A percentile compares a stretch with the other conserved stretches of the same genome.
Evolutionary conservation across 2,329 filamentous ascomycete species (phyloP).

Genomic region (Cladosporium sphaerospermum): DNA sequence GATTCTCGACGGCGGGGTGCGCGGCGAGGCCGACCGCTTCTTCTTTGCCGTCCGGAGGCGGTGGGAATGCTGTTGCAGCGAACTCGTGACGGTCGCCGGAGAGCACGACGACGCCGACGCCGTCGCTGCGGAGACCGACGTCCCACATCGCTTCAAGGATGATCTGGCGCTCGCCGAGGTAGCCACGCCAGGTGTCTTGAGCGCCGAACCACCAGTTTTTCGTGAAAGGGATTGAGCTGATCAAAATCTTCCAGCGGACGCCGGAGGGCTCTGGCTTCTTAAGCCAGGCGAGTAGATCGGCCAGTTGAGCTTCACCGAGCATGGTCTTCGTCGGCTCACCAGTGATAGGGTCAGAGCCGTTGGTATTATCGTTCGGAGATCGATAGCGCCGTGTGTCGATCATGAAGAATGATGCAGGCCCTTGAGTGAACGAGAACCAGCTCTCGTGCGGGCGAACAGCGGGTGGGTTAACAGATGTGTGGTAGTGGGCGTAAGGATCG

Average conservation of each 20-base stretch:
- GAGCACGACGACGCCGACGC: conserved; percentile 76
- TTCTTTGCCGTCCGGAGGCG: conserved; percentile 46
- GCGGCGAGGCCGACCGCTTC: conserved; percentile 25
- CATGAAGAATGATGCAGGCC: conserved; percentile 90
- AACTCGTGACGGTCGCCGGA: conserved; percentile 97
- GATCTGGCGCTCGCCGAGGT: conserved; percentile 68
- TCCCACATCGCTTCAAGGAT: conserved; percentile 93
- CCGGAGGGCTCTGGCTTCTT: conserved; percentile 64
- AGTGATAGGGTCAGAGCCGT: conserved; percentile 51
- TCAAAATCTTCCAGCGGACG: conserved; percentile 88
- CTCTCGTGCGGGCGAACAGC: conserved; percentile 55
- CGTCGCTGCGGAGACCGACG: conserved; percentile 59
- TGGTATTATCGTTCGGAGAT: conserved; percentile 55
- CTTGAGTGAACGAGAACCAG: conserved; percentile 85
- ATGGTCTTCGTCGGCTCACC: conserved; percentile 62
- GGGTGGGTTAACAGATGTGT: conserved; percentile 78
- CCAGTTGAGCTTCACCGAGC: conserved; percentile 72
- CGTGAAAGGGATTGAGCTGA: conserved; percentile 88
- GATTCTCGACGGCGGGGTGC: conserved; percentile 5
- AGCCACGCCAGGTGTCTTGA: conserved; percentile 90
- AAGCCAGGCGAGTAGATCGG: conserved; percentile 74
- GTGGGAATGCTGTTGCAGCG: conserved; percentile 71
- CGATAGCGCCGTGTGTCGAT: conserved; percentile 86
- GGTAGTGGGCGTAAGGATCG: conserved; percentile 82
- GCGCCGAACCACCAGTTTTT: conserved; percentile 93